Conservation (phyloP, 768 basidiomycete genomes). For the Hygrocybe punicea region DNA sequence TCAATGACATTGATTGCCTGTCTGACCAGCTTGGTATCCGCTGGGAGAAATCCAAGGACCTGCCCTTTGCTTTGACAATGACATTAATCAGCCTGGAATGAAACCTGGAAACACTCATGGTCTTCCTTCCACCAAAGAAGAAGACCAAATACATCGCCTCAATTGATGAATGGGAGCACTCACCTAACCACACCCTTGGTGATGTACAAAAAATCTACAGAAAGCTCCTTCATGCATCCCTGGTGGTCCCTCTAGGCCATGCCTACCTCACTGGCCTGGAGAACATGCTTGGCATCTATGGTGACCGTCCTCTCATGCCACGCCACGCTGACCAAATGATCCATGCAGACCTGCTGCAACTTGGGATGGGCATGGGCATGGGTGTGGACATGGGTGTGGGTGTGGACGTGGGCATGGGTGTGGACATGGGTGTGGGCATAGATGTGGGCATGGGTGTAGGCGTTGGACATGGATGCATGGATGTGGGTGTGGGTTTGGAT, state of each 20-base stretch:
- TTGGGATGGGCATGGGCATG: too few species aligned
- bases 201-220: conserved; percentile 40
- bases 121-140: conserved; percentile 16
- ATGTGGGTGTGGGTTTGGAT: too few species aligned
- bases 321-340: conserved; percentile 12
- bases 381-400: too few species aligned
- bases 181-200: conserved; percentile 25
- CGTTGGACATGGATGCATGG: too few species aligned
- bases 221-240: conserved; percentile 36
- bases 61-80: conserved; percentile 16
- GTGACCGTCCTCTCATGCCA: conserved; percentile 31
- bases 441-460: too few species aligned
- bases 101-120: conserved; percentile 18
- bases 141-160: conserved; percentile 30
- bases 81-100: conserved; percentile 19
- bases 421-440: too few species aligned
- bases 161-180: conserved; percentile 25
- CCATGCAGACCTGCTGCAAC: conserved; percentile 19
- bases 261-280: conserved; percentile 44
- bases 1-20: conserved; percentile 35
- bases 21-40: conserved; percentile 25
- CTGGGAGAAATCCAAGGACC: conserved; percentile 24
- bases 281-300: conserved; percentile 28
- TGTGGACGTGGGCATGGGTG: too few species aligned
- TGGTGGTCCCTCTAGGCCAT: conserved; percentile 26